Conservation (phyloP, 768 basidiomycete genomes). For the Imleria badia region DNA sequence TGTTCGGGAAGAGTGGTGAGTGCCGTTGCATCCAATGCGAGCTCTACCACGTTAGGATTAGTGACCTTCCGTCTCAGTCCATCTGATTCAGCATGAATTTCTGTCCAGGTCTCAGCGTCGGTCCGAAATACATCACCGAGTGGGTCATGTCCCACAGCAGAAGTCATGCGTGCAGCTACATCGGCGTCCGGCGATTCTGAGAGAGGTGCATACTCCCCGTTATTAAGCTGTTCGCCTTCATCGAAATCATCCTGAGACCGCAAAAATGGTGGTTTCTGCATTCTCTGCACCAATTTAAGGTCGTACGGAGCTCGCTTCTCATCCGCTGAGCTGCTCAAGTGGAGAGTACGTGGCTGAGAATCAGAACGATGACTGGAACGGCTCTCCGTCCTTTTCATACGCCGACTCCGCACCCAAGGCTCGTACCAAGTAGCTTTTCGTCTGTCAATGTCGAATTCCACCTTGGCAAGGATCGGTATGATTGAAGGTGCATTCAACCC, state of each 20-base stretch:
- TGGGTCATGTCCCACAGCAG: constrained; percentile 44
- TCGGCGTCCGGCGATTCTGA: constrained; percentile 30
- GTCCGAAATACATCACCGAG: constrained; percentile 62
- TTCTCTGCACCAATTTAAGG: constrained; percentile 50
- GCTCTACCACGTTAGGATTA: constrained; percentile 48
- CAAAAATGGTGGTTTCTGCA: constrained; percentile 40
- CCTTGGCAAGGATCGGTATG: constrained; percentile 86
- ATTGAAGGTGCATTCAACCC: constrained; percentile 63
- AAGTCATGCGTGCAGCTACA: constrained; percentile 39
- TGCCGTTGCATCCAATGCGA: constrained; percentile 49
- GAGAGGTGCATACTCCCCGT: constrained; percentile 29
- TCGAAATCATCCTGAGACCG: constrained; percentile 24
- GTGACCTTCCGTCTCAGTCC: constrained; percentile 23
- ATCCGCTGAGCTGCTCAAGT: constrained; percentile 24
- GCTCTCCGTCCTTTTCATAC: constrained; percentile 54
- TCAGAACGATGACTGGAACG: constrained; percentile 29
- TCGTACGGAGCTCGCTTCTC: constrained; percentile 44
- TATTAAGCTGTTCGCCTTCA: constrained; percentile 30
- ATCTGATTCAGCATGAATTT: constrained; percentile 43
- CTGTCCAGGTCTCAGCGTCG: constrained; percentile 64
- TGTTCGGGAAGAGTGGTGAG: constrained; percentile 29
- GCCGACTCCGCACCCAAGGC: constrained; percentile 73
- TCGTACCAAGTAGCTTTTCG: constrained; percentile 81
- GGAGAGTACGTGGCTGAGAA: constrained; percentile 22
- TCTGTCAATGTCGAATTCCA: constrained; percentile 92